Evolutionary conservation across 2,329 filamentous ascomycete genomes (phyloP), one percentile per base, ranked within the genome.

Genomic region (Sodiomyces alkalinus): DNA sequence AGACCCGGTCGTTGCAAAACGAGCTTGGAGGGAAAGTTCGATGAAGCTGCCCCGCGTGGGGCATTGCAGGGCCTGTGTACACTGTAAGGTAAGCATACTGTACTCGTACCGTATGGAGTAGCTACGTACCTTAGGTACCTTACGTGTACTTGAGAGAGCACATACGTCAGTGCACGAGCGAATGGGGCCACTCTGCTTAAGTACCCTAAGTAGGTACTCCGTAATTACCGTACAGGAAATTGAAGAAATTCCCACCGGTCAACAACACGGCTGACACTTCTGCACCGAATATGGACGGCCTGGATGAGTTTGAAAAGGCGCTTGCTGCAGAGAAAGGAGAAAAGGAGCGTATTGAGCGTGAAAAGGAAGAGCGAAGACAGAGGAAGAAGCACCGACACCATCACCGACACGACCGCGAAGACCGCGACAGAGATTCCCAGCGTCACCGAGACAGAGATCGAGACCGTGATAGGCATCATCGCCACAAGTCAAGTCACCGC

Each of bases 271-370:
- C n/a, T n/a, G n/a, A 8, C 14, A 17, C 17, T 17, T 26, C 23
- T 10, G 10, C 26, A 19, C 20, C 19, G 32, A 34, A 12, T 16
- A 69, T 67, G 64, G 60, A 65, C 37, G 55, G 63, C n/a, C 53
- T 70, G 7, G 66, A 66, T 27, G 80, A 86, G 33, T 92, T 92
- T 34, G 83, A 92, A 50, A 80, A 76, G 47, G 61, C 74, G 16
- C 62, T 92, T 9, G 78, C 75, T 2, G 66, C 74, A 24, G 74
- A 70, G 38, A 77, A 73, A 44, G 56, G 57, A 0, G 53, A 59
- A 26, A 60, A 66, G 30, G 62, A 70, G 23, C 54, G 53, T 5
- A 47, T 48, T 21, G 63, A 64, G 34, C 52, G 55, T 23, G 50
- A 57, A 21, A 53, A 58, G 24, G 62, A 61, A 17, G 53, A 56